These are phyloP conservation scores for Basipetospora chlamydospora DNA, from an alignment of 2,329 filamentous ascomycete species.

Conservation along the genomic window DNA sequence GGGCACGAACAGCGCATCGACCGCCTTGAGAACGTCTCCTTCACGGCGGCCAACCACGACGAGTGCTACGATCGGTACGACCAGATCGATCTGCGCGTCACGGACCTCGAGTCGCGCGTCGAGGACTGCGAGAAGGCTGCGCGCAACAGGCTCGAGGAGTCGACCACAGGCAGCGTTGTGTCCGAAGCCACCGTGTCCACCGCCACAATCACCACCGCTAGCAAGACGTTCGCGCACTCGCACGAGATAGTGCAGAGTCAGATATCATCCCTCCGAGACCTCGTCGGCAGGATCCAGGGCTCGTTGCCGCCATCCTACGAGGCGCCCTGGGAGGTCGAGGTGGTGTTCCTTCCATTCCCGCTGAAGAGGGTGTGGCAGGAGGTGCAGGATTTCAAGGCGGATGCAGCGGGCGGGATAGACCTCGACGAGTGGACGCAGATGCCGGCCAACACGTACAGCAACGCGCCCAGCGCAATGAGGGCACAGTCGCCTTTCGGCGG, in stretches of 20 bases:
- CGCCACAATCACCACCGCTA: no score
- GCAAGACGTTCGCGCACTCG: slow-evolving; percentile 23
- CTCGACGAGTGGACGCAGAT: slow-evolving; percentile 45
- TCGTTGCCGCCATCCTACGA: slow-evolving; percentile 40
- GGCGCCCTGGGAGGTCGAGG: slow-evolving; percentile 60
- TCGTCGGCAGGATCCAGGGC: slow-evolving; percentile 42
- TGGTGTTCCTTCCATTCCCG: slow-evolving; percentile 60
- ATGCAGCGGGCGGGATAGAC: no score
- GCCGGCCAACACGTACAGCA: slow-evolving; percentile 31
- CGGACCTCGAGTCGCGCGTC: slow-evolving; percentile 52
- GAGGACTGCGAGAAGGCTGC: slow-evolving; percentile 40
- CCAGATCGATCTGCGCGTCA: slow-evolving; percentile 48
- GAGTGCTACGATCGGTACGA: slow-evolving; percentile 57
- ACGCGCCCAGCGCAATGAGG: slow-evolving; percentile 25
- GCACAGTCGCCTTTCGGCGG: slow-evolving; percentile 31
- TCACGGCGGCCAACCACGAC: slow-evolving; percentile 51
- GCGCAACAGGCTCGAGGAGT: slow-evolving; percentile 23
- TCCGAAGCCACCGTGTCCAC: slow-evolving; percentile 30
- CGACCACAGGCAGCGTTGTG: slow-evolving; percentile 28
- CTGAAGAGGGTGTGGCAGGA: slow-evolving; percentile 41
- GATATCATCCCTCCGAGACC: slow-evolving; percentile 33
- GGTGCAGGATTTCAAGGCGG: slow-evolving; percentile 29
- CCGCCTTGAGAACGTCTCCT: slow-evolving; percentile 54
- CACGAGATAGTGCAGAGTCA: slow-evolving; percentile 35
- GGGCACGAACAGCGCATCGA: slow-evolving; percentile 53